phyloP scores from a whole-genome alignment of 2,329 filamentous ascomycete genomes.

The Trichoderma cornu-damae region DNA sequence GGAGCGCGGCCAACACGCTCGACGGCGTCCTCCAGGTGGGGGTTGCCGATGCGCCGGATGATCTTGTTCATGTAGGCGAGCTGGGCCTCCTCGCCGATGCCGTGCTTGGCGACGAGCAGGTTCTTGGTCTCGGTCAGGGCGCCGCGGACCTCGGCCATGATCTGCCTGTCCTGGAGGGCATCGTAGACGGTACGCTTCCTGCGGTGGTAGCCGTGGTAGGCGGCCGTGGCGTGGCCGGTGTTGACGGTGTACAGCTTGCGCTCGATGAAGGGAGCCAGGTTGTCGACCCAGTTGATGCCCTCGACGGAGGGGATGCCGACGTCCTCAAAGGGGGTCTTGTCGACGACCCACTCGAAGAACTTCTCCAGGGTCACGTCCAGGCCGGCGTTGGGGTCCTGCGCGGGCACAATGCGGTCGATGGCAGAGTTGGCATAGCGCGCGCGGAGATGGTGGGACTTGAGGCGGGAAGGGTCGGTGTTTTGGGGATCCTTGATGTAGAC shows the following conservation, averaged over 20 bases:
- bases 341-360: slow-evolving; percentile 99
- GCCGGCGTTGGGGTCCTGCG: slow-evolving; percentile 72
- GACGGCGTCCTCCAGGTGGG: slow-evolving; percentile 83
- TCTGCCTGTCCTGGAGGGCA: slow-evolving; percentile 72
- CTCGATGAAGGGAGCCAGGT: slow-evolving; percentile 94
- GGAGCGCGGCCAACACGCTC: slow-evolving; percentile 94
- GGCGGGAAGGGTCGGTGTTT: slow-evolving; percentile 64
- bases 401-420: slow-evolving; percentile 96
- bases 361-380: slow-evolving; percentile 94
- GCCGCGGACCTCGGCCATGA: slow-evolving; percentile 72
- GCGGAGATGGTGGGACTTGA: slow-evolving; percentile 63
- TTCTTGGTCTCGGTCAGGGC: slow-evolving; percentile 80
- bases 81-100: slow-evolving; percentile 70
- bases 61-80: slow-evolving; percentile 86
- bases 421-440: slow-evolving; percentile 95
- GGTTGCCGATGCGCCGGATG: slow-evolving; percentile 87
- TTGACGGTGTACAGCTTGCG: slow-evolving; percentile 99
- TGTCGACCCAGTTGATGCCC: slow-evolving; percentile 87
- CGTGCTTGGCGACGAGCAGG: slow-evolving; percentile 83
- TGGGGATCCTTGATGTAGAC: slow-evolving; percentile 69
- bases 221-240: slow-evolving; percentile 91
- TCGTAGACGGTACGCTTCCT: slow-evolving; percentile 87
- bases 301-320: slow-evolving; percentile 63
- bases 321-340: slow-evolving; percentile 75
- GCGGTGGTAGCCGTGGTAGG: slow-evolving; percentile 87